Percentiles rank a stretch among this genome's conserved stretches.
These are phyloP conservation scores for Hypoxylon fuscum DNA, from an alignment of 495 filamentous ascomycete genomes.

Conservation along the genomic window DNA sequence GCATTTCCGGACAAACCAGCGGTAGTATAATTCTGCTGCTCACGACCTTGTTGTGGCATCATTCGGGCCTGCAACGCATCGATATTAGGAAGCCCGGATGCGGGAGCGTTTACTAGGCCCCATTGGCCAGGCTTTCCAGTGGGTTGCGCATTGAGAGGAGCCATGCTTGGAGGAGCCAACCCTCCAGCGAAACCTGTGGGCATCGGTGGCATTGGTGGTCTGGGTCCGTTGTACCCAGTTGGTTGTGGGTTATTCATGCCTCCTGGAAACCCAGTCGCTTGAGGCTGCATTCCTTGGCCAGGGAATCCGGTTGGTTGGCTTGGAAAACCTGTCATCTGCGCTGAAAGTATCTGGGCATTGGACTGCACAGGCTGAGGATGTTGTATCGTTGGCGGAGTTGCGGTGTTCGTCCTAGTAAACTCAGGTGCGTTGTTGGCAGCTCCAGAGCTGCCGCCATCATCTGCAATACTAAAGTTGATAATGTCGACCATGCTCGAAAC, in stretches of 20 bases:
- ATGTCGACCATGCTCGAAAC: slow-evolving; percentile 99
- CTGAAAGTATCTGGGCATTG: slow-evolving; percentile 76
- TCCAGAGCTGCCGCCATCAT: slow-evolving; percentile 68
- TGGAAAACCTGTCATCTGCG: slow-evolving; percentile 80
- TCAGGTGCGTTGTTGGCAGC: slow-evolving; percentile 76
- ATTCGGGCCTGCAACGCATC: slow-evolving; percentile 93
- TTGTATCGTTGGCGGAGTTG: slow-evolving; percentile 76
- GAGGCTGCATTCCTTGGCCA: slow-evolving; percentile 61
- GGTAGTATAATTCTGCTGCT: slow-evolving; percentile 85
- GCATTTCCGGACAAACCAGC: slow-evolving; percentile 90
- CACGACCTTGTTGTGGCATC: slow-evolving; percentile 96
- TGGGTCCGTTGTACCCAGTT: slow-evolving; percentile 74
- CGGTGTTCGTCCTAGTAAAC: slow-evolving; percentile 74
- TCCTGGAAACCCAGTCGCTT: slow-evolving; percentile 64
- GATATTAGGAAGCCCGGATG: slow-evolving; percentile 90
- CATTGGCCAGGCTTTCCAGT: slow-evolving; percentile 96
- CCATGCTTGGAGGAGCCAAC: slow-evolving; percentile 70
- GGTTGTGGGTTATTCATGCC: slow-evolving; percentile 61
- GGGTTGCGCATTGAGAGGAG: slow-evolving; percentile 87
- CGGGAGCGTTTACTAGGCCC: slow-evolving; percentile 95
- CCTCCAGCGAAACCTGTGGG: slow-evolving; percentile 79
- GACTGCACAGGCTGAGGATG: slow-evolving; percentile 85
- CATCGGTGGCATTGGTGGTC: slow-evolving; percentile 95
- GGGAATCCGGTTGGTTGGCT: slow-evolving; percentile 60
- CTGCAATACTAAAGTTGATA: slow-evolving; percentile 92